These are phyloP conservation scores for Penicillium alfredii DNA, from an alignment of 495 filamentous ascomycete genomes.

Conservation along the genomic window DNA sequence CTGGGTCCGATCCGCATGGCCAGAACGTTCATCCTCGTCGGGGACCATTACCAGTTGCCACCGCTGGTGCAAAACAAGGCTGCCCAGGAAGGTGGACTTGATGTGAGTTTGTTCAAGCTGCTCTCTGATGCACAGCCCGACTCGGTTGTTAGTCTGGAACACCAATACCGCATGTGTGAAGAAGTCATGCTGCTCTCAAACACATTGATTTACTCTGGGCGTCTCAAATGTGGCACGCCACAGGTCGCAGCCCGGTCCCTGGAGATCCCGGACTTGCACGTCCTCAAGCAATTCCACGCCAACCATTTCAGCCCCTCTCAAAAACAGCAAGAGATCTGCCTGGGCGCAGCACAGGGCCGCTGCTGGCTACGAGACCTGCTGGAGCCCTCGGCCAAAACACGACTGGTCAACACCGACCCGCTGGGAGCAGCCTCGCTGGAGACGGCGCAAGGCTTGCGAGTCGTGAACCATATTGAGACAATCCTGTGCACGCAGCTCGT, in stretches of 20 bases:
- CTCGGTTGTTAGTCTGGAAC: slow-evolving; percentile 83
- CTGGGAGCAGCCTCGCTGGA: slow-evolving; percentile 60
- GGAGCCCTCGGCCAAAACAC: slow-evolving; percentile 61
- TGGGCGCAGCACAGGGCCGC: slow-evolving; percentile 35
- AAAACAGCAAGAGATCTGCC: slow-evolving; percentile 43
- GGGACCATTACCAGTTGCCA: slow-evolving; percentile 92
- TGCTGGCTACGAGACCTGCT: slow-evolving; percentile 87
- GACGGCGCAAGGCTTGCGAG: slow-evolving; percentile 68
- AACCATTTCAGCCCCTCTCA: slow-evolving; percentile 27
- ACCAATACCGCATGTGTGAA: slow-evolving; percentile 97
- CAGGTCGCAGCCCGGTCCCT: slow-evolving; percentile 63
- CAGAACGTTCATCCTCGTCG: slow-evolving; percentile 88
- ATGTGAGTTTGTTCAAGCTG: slow-evolving; percentile 88
- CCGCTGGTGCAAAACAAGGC: slow-evolving; percentile 90
- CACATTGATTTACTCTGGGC: slow-evolving; percentile 83
- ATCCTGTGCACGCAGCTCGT: slow-evolving; percentile 72
- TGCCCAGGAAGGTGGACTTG: slow-evolving; percentile 77
- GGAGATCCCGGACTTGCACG: slow-evolving; percentile 51
- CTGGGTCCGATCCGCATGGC: slow-evolving; percentile 91
- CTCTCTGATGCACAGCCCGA: slow-evolving; percentile 81
- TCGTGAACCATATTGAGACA: slow-evolving; percentile 78
- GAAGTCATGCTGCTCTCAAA: slow-evolving; percentile 95
- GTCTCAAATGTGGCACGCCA: slow-evolving; percentile 80
- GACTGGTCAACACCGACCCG: slow-evolving; percentile 82
- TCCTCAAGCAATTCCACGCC: slow-evolving; percentile 50